Percentiles rank a stretch among this genome's conserved stretches.
Conservation (phyloP, 108 stramenopile species). For the Nannochloropsis oceanica region DNA sequence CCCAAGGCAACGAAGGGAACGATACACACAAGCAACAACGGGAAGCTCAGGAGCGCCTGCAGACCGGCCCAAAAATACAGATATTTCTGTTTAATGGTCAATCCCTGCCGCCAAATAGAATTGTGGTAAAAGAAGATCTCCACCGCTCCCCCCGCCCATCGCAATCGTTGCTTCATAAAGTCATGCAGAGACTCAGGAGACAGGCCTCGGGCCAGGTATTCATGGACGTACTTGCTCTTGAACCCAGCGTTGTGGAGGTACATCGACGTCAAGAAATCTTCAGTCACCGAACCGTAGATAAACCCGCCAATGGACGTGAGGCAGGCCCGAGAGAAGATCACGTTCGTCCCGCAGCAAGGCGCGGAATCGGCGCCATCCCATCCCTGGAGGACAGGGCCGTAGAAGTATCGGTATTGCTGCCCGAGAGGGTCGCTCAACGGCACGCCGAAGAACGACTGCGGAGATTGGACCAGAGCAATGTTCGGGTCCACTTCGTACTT, state of each 20-base stretch:
- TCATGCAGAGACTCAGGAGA: not conserved
- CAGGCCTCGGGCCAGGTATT: not conserved
- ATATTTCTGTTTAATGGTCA: not conserved
- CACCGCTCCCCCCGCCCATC: not conserved
- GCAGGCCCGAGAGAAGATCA: not conserved
- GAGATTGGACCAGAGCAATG: not conserved
- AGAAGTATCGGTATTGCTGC: not conserved
- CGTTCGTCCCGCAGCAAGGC: not conserved
- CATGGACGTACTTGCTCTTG: not conserved
- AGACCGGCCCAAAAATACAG: not conserved
- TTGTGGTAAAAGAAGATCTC: not conserved
- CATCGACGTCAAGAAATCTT: not conserved
- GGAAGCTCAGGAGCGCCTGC: not conserved
- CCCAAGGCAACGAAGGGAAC: not conserved
- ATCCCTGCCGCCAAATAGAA: not conserved
- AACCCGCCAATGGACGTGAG: not conserved
- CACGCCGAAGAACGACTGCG: not conserved
- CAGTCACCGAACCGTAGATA: not conserved
- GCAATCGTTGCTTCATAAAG: not conserved
- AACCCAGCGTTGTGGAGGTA: not conserved
- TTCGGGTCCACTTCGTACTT: not conserved
- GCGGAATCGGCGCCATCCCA: not conserved
- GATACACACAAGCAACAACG: not conserved
- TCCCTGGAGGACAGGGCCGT: not conserved
- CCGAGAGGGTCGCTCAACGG: not conserved